phyloP scores from a whole-genome alignment of 2,329 filamentous ascomycete genomes.

The Penicillium palitans region DNA sequence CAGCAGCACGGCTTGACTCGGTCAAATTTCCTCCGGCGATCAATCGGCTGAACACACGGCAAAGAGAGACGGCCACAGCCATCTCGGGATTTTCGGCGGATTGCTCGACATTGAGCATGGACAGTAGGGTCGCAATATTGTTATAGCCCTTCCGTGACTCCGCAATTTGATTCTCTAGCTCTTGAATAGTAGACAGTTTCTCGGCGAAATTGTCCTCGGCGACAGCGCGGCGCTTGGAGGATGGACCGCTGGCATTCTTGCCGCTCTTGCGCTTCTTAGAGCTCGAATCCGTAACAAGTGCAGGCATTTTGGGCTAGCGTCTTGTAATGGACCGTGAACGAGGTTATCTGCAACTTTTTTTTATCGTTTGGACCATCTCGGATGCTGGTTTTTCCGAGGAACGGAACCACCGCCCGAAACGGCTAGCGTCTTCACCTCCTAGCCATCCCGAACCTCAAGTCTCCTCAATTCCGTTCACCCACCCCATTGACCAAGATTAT shows the following conservation, averaged over 20 bases:
- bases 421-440: constrained; percentile 41
- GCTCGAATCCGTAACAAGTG: constrained; percentile 22
- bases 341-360: constrained; percentile 23
- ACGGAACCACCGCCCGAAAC: constrained; percentile 25
- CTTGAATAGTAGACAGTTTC: constrained; percentile 65
- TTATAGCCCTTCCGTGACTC: constrained; percentile 91
- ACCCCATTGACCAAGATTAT: constrained; percentile 50
- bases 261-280: constrained; percentile 45
- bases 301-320: constrained; percentile 30
- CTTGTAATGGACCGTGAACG: constrained; percentile 13
- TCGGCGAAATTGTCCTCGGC: constrained; percentile 53
- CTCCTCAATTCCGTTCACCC: constrained; percentile 43
- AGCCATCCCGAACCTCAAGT: constrained; percentile 43
- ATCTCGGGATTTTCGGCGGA: constrained; percentile 59
- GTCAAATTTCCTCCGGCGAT: constrained; percentile 71
- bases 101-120: constrained; percentile 55
- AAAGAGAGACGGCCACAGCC: constrained; percentile 75
- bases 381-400: constrained; percentile 36
- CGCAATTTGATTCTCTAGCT: constrained; percentile 76
- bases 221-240: constrained; percentile 48
- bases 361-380: constrained; percentile 33
- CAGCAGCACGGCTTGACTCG: constrained; percentile 63
- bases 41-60: constrained; percentile 80
- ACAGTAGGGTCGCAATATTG: constrained; percentile 74
- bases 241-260: constrained; percentile 39